phyloP scores from a whole-genome alignment of 495 filamentous ascomycete genomes.

The Aspergillus kassunensis region DNA sequence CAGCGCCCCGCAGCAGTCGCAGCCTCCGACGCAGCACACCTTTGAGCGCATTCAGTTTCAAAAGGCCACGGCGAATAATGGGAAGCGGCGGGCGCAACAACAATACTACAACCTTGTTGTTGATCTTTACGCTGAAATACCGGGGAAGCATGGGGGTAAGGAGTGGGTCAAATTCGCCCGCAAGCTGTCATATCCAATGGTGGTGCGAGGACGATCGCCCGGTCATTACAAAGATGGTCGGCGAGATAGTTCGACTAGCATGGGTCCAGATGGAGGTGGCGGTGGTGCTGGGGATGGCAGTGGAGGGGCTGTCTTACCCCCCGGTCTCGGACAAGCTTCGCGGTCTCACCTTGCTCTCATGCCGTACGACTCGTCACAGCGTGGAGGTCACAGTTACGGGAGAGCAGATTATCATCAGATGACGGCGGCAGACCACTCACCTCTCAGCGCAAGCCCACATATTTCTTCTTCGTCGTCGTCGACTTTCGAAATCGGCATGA shows the following conservation, averaged over 20 bases:
- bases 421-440: conserved; percentile 32
- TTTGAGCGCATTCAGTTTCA: conserved; percentile 98
- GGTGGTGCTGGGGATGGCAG: conserved; percentile 32
- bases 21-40: conserved; percentile 50
- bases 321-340: conserved; percentile 30
- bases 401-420: conserved; percentile 37
- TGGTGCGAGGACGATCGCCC: conserved; percentile 87
- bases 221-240: conserved; percentile 89
- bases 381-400: conserved; percentile 32
- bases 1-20: conserved; percentile 29
- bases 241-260: conserved; percentile 65
- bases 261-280: conserved; percentile 61
- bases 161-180: conserved; percentile 76
- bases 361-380: conserved; percentile 36
- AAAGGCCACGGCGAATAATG: conserved; percentile 93
- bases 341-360: conserved; percentile 34
- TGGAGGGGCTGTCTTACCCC: conserved; percentile 28
- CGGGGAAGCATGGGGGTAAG: conserved; percentile 26
- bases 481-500: conserved; percentile 35
- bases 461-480: conserved; percentile 45
- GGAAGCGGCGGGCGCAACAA: conserved; percentile 84
- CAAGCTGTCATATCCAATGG: conserved; percentile 78
- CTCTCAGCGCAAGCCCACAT: conserved; percentile 38
- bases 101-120: conserved; percentile 93
- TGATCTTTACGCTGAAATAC: conserved; percentile 79